Conservation (phyloP, 257 asterid species). For the Ehretia macrophylla region DNA sequence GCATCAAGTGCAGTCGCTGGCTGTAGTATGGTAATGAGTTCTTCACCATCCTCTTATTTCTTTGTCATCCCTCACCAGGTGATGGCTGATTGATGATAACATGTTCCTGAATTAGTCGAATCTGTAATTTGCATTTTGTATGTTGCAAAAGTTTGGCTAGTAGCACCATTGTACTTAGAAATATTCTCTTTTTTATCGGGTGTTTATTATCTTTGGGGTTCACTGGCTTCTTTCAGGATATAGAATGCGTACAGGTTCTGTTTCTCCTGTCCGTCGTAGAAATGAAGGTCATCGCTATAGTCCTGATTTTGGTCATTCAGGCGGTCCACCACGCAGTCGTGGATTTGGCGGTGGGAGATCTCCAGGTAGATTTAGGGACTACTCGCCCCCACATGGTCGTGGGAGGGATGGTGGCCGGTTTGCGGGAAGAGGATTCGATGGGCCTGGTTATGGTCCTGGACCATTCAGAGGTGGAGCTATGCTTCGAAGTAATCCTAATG, state of each 20-base stretch:
- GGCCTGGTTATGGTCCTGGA: slow-evolving; percentile 53
- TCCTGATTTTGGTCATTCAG: slow-evolving; percentile 64
- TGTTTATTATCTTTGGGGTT: slow-evolving; percentile 51
- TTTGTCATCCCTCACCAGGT: slow-evolving; percentile 37
- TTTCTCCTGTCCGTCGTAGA: slow-evolving; percentile 73
- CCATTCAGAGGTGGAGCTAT: slow-evolving; percentile 49
- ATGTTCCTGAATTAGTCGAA: slow-evolving; percentile 38
- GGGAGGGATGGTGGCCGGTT: slow-evolving; percentile 57
- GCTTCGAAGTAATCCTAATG: slow-evolving; percentile 78
- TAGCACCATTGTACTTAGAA: slow-evolving; percentile 45
- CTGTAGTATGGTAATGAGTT: slow-evolving; percentile 19
- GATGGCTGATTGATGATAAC: slow-evolving; percentile 42
- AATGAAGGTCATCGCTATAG: slow-evolving; percentile 54
- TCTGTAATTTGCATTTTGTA: slow-evolving; percentile 35
- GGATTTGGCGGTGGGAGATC: slow-evolving; percentile 61
- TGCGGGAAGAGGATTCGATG: slow-evolving; percentile 58
- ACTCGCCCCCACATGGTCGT: slow-evolving; percentile 63
- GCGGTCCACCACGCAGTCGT: slow-evolving; percentile 49
- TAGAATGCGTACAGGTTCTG: slow-evolving; percentile 78
- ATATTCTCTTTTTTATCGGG: slow-evolving; percentile 37
- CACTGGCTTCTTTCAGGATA: slow-evolving; percentile 86
- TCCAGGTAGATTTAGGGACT: slow-evolving; percentile 57
- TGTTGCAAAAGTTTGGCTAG: slow-evolving; percentile 45
- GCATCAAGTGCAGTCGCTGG: slow-evolving; percentile 25
- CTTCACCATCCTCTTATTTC: slow-evolving; percentile 20